These are phyloP conservation scores for Sanghuangporus weigelae DNA, from an alignment of 1,284 basidiomycete genomes.

Conservation along the genomic window DNA sequence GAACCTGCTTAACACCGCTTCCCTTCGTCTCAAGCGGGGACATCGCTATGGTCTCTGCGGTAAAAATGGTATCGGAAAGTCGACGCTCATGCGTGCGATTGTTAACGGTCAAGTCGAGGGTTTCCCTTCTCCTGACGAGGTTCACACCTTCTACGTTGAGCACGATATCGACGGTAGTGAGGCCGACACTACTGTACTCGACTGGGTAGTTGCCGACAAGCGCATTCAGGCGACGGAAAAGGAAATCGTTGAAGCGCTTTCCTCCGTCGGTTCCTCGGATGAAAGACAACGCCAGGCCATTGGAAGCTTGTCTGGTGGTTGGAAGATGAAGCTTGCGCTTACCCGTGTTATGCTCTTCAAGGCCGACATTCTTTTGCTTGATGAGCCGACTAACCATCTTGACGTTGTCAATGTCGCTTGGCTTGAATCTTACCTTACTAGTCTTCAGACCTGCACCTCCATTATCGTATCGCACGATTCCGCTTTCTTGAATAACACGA, in stretches of 20 bases:
- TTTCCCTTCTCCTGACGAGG: slow-evolving; percentile 93
- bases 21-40: slow-evolving; percentile 95
- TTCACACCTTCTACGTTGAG: slow-evolving; percentile 98
- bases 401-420: slow-evolving; percentile 96
- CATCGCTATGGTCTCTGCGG: slow-evolving; percentile 98
- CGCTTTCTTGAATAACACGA: slow-evolving; percentile 96
- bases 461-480: slow-evolving; percentile 99
- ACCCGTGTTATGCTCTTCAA: slow-evolving; percentile 99
- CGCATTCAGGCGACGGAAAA: slow-evolving; percentile 72
- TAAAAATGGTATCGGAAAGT: slow-evolving; percentile 98
- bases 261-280: slow-evolving; percentile 87
- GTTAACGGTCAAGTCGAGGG: slow-evolving; percentile 96
- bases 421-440: slow-evolving; percentile 93
- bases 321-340: slow-evolving; percentile 99
- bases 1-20: slow-evolving; percentile 95
- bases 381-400: slow-evolving; percentile 98
- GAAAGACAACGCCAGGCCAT: slow-evolving; percentile 84
- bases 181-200: slow-evolving; percentile 84
- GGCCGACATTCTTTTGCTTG: slow-evolving; percentile 93
- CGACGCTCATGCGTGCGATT: slow-evolving; percentile 96
- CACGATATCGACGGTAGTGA: slow-evolving; percentile 97
- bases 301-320: slow-evolving; percentile 95
- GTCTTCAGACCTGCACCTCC: slow-evolving; percentile 88
- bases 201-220: slow-evolving; percentile 85
- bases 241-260: slow-evolving; percentile 78